These are phyloP conservation scores for Mycena latifolia DNA, from an alignment of 768 basidiomycete species.

Conservation along the genomic window DNA sequence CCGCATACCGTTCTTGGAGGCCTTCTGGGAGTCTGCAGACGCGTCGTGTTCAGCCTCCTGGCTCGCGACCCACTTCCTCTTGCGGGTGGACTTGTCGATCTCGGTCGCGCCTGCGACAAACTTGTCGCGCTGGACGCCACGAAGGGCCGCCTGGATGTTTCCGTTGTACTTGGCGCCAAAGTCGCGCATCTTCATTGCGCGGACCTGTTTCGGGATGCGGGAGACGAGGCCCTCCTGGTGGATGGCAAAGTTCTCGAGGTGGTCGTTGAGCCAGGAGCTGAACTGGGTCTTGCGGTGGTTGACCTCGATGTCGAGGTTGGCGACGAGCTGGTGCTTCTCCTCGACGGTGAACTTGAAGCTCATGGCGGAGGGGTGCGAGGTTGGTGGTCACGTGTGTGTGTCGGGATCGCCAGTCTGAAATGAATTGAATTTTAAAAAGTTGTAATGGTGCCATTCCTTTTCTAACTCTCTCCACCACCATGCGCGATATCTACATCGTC, in stretches of 20 bases:
- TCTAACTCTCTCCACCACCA: too few species aligned
- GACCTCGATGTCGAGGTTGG: conserved; percentile 87
- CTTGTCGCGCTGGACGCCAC: conserved; percentile 75
- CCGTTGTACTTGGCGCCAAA: conserved; percentile 85
- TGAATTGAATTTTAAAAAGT: too few species aligned
- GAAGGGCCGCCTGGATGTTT: conserved; percentile 77
- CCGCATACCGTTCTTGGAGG: conserved; percentile 70
- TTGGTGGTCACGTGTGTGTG: not conserved
- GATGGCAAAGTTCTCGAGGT: conserved; percentile 78
- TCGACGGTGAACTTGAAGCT: conserved; percentile 66
- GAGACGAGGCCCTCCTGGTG: conserved; percentile 82
- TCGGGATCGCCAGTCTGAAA: too few species aligned
- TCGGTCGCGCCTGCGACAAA: conserved; percentile 66
- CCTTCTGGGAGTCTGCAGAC: conserved; percentile 58
- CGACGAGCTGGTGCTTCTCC: conserved; percentile 81
- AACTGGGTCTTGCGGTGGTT: conserved; percentile 81
- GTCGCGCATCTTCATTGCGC: conserved; percentile 79
- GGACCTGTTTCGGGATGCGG: conserved; percentile 81
- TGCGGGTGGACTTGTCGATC: conserved; percentile 76
- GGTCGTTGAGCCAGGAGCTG: conserved; percentile 79
- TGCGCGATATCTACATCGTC: conserved; percentile 82
- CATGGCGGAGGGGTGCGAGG: conserved; percentile 10
- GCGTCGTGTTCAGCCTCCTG: conserved; percentile 64
- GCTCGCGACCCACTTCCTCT: conserved; percentile 82
- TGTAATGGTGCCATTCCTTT: conserved; percentile 9